These are phyloP conservation scores for Thermoascus crustaceus DNA, from an alignment of 2,329 filamentous ascomycete genomes.

Conservation along the genomic window DNA sequence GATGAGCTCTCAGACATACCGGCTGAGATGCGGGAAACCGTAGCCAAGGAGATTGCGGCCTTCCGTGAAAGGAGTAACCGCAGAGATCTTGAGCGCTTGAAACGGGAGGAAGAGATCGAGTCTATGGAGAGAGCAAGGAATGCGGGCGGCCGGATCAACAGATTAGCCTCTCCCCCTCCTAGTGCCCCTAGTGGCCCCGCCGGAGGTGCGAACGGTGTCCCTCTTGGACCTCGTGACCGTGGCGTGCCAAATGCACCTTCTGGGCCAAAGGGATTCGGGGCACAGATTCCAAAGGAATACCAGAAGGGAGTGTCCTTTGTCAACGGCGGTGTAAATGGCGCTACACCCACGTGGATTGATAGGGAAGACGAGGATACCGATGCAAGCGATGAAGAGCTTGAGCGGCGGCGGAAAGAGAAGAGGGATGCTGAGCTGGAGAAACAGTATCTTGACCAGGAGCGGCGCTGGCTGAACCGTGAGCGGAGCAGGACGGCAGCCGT, in stretches of 20 bases:
- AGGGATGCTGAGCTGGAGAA: constrained; percentile 70
- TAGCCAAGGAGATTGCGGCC: constrained; percentile 85
- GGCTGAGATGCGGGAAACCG: constrained; percentile 89
- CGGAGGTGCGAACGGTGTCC: constrained; percentile 63
- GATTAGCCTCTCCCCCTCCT: constrained; percentile 63
- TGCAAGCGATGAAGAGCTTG: constrained; percentile 78
- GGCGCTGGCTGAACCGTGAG: constrained; percentile 86
- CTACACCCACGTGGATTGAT: constrained; percentile 43
- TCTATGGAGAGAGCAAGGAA: constrained; percentile 71
- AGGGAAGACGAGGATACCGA: constrained; percentile 80
- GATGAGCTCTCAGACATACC: constrained; percentile 95
- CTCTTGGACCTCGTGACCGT: constrained; percentile 61
- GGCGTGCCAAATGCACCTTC: constrained; percentile 68
- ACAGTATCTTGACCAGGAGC: constrained; percentile 73
- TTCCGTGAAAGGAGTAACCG: constrained; percentile 88
- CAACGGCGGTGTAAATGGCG: constrained; percentile 63
- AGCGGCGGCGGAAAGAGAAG: constrained; percentile 62
- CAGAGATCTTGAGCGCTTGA: constrained; percentile 78
- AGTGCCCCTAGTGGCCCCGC: constrained; percentile 54
- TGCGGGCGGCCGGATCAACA: constrained; percentile 52
- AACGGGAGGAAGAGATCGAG: constrained; percentile 86
- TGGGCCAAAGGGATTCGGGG: constrained; percentile 55
- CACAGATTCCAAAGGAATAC: constrained; percentile 60
- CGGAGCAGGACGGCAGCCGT: constrained; percentile 73
- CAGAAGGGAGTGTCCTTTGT: constrained; percentile 76